Evolutionary conservation across 306 rosid species (phyloP).

Genomic region (Vigna reflexopilosa): DNA sequence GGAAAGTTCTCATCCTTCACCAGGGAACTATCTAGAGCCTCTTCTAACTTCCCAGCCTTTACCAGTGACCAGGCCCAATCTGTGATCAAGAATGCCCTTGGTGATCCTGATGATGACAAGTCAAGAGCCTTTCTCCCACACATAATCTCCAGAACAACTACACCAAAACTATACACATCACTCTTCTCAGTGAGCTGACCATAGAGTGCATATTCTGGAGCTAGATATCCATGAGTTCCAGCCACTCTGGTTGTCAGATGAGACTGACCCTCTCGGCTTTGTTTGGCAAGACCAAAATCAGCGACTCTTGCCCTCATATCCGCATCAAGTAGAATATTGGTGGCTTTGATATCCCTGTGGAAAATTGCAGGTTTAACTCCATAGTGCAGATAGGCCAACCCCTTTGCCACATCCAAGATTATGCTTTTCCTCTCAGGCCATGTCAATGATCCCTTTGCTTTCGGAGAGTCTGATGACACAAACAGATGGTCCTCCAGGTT

Average conservation of each 20-base stretch:
- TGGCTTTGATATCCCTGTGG: slow-evolving; percentile 95
- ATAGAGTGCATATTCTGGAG: slow-evolving; percentile 93
- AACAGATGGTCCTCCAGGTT: slow-evolving; percentile 82
- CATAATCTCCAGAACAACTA: slow-evolving; percentile 94
- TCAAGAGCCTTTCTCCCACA: slow-evolving; percentile 96
- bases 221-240: slow-evolving; percentile 96
- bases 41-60: slow-evolving; percentile 70
- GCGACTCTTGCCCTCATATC: slow-evolving; percentile 96
- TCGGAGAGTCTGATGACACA: slow-evolving; percentile 43
- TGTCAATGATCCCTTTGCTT: slow-evolving; percentile 59
- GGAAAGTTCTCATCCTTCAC: slow-evolving; percentile 55
- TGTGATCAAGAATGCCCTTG: slow-evolving; percentile 75
- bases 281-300: slow-evolving; percentile 94
- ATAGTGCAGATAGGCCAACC: slow-evolving; percentile 87
- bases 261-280: slow-evolving; percentile 92
- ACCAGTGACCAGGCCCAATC: slow-evolving; percentile 98
- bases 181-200: slow-evolving; percentile 98
- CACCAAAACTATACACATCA: slow-evolving; percentile 98
- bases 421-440: slow-evolving; percentile 93
- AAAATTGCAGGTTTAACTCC: slow-evolving; percentile 93
- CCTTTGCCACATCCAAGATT: slow-evolving; percentile 93
- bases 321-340: slow-evolving; percentile 83
- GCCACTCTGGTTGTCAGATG: slow-evolving; percentile 98
- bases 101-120: slow-evolving; percentile 72
- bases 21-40: slow-evolving; percentile 70